Evolutionary conservation across 257 asterid genomes (phyloP).

Genomic region (Schizonepeta tenuifolia): DNA sequence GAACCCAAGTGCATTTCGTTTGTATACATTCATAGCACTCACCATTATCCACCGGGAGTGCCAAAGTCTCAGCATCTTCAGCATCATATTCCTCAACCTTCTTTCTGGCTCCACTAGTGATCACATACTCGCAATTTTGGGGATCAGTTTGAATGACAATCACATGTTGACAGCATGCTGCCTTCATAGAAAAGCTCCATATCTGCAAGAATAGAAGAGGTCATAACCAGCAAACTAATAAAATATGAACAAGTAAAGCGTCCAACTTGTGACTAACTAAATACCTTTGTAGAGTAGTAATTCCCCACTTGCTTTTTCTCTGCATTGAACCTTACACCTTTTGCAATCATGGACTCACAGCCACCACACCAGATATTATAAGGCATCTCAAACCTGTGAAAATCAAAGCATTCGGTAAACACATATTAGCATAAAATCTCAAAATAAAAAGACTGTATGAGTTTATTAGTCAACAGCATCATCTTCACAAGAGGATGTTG

Average conservation of each 20-base stretch:
- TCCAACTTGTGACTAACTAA: slow-evolving; percentile 8
- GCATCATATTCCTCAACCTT: slow-evolving; percentile 89
- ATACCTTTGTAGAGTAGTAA: slow-evolving; percentile 91
- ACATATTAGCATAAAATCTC: slow-evolving; percentile 4
- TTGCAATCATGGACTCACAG: slow-evolving; percentile 97
- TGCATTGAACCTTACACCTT: slow-evolving; percentile 98
- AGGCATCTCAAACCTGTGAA: slow-evolving; percentile 95
- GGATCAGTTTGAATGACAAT: slow-evolving; percentile 95
- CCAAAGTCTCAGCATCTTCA: slow-evolving; percentile 90
- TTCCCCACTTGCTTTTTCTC: slow-evolving; percentile 98
- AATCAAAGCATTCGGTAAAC: slow-evolving; percentile 19
- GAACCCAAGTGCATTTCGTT: not conserved
- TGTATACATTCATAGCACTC: slow-evolving; percentile 19
- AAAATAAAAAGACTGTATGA: not conserved
- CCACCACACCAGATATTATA: slow-evolving; percentile 97
- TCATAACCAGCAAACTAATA: slow-evolving; percentile 1
- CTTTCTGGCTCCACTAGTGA: slow-evolving; percentile 77
- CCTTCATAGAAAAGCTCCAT: slow-evolving; percentile 96
- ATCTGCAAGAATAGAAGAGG: slow-evolving; percentile 51
- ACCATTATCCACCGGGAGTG: slow-evolving; percentile 90
- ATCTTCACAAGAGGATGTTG: not conserved
- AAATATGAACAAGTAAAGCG: not conserved
- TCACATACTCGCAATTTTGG: slow-evolving; percentile 77
- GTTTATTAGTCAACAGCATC: not conserved
- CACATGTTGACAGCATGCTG: slow-evolving; percentile 94